These are phyloP conservation scores for Stemphylium beticola DNA, from an alignment of 2,329 filamentous ascomycete genomes.

Conservation along the genomic window DNA sequence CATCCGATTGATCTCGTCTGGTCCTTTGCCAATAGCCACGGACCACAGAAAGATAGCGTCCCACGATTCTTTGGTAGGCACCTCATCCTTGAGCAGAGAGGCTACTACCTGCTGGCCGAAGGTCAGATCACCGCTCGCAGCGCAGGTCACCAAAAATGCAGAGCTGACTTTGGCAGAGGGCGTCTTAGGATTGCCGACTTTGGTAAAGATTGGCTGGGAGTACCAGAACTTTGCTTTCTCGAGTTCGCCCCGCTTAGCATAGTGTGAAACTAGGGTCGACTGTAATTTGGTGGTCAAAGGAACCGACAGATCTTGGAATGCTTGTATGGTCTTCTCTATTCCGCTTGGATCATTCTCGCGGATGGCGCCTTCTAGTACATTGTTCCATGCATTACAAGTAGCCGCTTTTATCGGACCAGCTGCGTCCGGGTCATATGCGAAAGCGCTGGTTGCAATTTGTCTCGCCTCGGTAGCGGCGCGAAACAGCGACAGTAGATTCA, in stretches of 20 bases:
- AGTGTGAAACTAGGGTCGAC: slow-evolving; percentile 65
- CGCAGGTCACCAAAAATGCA: slow-evolving; percentile 65
- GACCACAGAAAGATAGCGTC: slow-evolving; percentile 79
- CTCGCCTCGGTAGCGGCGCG: slow-evolving; percentile 36
- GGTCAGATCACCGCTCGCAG: slow-evolving; percentile 32
- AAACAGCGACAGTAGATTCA: slow-evolving; percentile 30
- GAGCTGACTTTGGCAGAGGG: slow-evolving; percentile 52
- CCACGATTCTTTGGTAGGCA: slow-evolving; percentile 63
- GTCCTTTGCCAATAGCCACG: slow-evolving; percentile 71
- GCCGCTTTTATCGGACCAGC: slow-evolving; percentile 1
- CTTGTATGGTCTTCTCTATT: slow-evolving; percentile 62
- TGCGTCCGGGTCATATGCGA: slow-evolving; percentile 15
- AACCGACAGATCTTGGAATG: slow-evolving; percentile 54
- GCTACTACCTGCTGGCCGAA: slow-evolving; percentile 53
- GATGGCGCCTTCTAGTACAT: slow-evolving; percentile 66
- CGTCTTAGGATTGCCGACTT: slow-evolving; percentile 7
- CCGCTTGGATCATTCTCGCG: slow-evolving; percentile 64
- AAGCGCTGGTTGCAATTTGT: slow-evolving; percentile 24
- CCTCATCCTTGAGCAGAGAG: slow-evolving; percentile 42
- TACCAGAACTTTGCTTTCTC: slow-evolving; percentile 73
- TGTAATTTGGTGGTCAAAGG: slow-evolving; percentile 51
- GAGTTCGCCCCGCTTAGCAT: slow-evolving; percentile 63
- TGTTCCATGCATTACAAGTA: slow-evolving; percentile 29
- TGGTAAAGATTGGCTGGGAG: slow-evolving; percentile 57
- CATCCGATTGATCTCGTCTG: slow-evolving; percentile 76